Evolutionary conservation across 2,329 filamentous ascomycete species (phyloP).

Genomic region (Fusarium duplospermum): DNA sequence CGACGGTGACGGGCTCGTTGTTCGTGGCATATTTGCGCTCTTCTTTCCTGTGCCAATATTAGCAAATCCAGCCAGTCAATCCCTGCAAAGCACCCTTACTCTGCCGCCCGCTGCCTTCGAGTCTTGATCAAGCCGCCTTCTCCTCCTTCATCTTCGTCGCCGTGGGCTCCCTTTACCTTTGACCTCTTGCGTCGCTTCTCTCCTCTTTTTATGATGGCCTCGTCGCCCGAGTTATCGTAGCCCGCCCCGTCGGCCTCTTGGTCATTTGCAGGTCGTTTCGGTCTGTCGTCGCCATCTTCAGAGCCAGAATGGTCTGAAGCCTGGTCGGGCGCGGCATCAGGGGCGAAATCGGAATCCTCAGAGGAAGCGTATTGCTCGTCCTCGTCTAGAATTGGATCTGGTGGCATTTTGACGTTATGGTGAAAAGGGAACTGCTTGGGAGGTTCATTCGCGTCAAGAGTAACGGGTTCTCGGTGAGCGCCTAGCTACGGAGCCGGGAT

Average conservation of each 20-base stretch:
- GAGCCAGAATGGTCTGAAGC: constrained; percentile 64
- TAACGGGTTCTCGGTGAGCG: constrained; percentile 14
- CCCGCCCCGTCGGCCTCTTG: constrained; percentile 57
- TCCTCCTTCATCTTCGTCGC: constrained; percentile 66
- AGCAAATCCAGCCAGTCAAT: constrained; percentile 3
- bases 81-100: constrained; percentile 56
- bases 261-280: constrained; percentile 40
- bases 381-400: constrained; percentile 56
- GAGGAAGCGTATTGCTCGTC: constrained; percentile 74
- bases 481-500: neutral
- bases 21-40: constrained; percentile 65
- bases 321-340: constrained; percentile 63
- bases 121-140: constrained; percentile 78
- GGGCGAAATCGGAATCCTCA: constrained; percentile 79
- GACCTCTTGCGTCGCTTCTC: constrained; percentile 64
- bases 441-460: constrained; percentile 5
- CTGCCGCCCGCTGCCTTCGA: constrained; percentile 73
- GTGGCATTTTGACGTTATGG: constrained; percentile 53
- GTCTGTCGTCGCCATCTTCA: constrained; percentile 51
- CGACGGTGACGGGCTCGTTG: constrained; percentile 72
- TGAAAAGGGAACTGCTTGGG: neutral
- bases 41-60: constrained; percentile 58
- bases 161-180: constrained; percentile 50
- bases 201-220: constrained; percentile 73
- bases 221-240: constrained; percentile 78